Evolutionary conservation across 2,329 filamentous ascomycete species (phyloP).

Genomic region (Fusarium falciforme): DNA sequence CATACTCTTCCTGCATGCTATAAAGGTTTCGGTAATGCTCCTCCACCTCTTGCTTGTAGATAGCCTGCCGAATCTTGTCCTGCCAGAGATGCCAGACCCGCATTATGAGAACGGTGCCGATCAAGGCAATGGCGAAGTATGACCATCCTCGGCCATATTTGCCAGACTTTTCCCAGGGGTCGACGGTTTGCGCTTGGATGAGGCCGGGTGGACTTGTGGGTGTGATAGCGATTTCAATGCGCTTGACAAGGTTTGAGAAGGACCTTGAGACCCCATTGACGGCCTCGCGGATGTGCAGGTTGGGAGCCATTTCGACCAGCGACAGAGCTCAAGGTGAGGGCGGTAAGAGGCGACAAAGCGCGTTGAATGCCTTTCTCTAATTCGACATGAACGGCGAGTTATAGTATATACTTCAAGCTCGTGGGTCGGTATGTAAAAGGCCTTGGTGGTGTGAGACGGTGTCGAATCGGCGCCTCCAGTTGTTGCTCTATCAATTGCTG

Average conservation of each 20-base stretch:
- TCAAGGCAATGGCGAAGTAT: constrained; percentile 83
- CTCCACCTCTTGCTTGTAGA: constrained; percentile 85
- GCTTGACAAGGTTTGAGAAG: constrained; percentile 58
- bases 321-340: constrained; percentile 35
- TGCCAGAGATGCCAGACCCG: constrained; percentile 91
- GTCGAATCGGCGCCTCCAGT: constrained; percentile 6
- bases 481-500: constrained; percentile 12
- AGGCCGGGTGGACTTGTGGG: constrained; percentile 70
- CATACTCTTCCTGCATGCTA: constrained; percentile 61
- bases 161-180: constrained; percentile 84
- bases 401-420: background rate
- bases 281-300: constrained; percentile 47
- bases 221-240: constrained; percentile 70
- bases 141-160: constrained; percentile 92
- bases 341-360: constrained; percentile 41
- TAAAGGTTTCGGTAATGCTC: constrained; percentile 69
- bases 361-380: constrained; percentile 30
- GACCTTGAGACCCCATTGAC: constrained; percentile 49
- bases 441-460: background rate
- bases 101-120: constrained; percentile 74
- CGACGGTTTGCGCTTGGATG: constrained; percentile 71
- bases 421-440: constrained; percentile 14
- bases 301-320: constrained; percentile 56
- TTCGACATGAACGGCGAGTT: constrained; percentile 42
- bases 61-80: constrained; percentile 89